Conservation (phyloP, 192 early-diverging fungal genomes). For the Spinellus fusiger region DNA sequence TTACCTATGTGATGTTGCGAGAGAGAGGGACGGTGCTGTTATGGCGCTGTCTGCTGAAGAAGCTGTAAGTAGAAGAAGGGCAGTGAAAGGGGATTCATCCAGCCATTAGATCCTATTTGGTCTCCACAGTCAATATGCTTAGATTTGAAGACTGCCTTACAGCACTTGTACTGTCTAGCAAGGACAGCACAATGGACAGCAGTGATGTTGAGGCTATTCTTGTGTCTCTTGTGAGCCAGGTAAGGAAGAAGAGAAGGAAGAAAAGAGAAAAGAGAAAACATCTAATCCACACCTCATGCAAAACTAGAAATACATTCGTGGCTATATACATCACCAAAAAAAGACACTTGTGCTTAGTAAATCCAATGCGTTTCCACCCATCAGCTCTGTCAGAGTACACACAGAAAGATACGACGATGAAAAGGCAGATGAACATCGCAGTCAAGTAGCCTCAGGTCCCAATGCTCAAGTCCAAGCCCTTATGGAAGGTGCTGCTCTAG, state of each 20-base stretch:
- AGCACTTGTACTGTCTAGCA: conserved; percentile 23
- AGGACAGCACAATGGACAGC: conserved; percentile 22
- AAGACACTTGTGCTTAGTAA: conserved; percentile 38
- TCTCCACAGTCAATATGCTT: not conserved
- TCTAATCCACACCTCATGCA: not conserved
- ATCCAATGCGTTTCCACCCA: conserved; percentile 33
- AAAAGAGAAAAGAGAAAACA: not conserved
- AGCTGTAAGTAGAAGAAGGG: conserved; percentile 23
- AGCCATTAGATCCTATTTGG: too few relatives aligned
- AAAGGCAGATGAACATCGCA: conserved; percentile 1
- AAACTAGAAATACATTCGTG: conserved; percentile 40
- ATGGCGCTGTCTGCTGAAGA: conserved; percentile 39
- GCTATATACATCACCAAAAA: conserved; percentile 41
- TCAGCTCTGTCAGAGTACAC: conserved; percentile 13
- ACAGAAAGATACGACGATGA: conserved; percentile 24
- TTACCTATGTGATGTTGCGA: conserved; percentile 36
- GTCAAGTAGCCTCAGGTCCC: not conserved
- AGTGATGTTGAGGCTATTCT: conserved; percentile 34
- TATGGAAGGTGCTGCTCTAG: too few relatives aligned
- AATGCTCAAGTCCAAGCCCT: not conserved
- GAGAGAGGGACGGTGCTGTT: conserved; percentile 35
- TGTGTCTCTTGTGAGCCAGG: conserved; percentile 44
- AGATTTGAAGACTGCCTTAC: conserved; percentile 16
- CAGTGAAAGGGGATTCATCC: too few relatives aligned
- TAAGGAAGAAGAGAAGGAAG: conserved; percentile 8